Evolutionary conservation across 768 basidiomycete genomes (phyloP), one percentile per base, ranked within the genome.

Genomic region (Harrya chromipes): DNA sequence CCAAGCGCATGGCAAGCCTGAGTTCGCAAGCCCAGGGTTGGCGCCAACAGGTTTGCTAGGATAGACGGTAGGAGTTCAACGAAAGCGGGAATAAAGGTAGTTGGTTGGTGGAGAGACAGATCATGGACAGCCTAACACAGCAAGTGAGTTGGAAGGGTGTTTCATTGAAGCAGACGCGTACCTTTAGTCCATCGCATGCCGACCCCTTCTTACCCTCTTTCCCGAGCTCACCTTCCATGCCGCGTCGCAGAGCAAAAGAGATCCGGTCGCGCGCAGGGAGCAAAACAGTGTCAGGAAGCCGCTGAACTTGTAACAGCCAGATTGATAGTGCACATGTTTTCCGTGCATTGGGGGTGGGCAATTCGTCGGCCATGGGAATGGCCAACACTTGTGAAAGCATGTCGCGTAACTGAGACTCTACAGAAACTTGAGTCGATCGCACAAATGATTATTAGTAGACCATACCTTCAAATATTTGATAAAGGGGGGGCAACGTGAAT

Each of bases 161-260:
- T 38, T 23, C 23, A 36, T 48, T 41, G 53, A 46, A 53, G 21
- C 29, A 33, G 36, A 37, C 16, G 63, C 68, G 57, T 62, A 85
- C 90, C 78, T 84, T 88, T 40, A 90, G 74, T 19, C 86, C 87
- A 64, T 93, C 90, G 29, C 78, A 85, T 2, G 75, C 78, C 4
- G 90, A 82, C 0, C 90, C 90, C 60, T 90, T 91, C 73, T 92
- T 92, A 10, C 90, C 90, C 64, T 93, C 90, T 63, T 88, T 89
- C 6, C 90, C 90, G 13, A 92, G 78, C 54, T 91, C 85, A 7
- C 90, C 90, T 47, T 87, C 85, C 50, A 93, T 78, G 21, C 85
- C 90, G 38, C 90, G 82, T 43, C 81, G 77, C 17, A 92, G 62
- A 3, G 87, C 86, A 49, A 80, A 82, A 2, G 84, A 77, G 29